Conservation (phyloP, 441 rosid species). For the Monsonia emarginata region DNA sequence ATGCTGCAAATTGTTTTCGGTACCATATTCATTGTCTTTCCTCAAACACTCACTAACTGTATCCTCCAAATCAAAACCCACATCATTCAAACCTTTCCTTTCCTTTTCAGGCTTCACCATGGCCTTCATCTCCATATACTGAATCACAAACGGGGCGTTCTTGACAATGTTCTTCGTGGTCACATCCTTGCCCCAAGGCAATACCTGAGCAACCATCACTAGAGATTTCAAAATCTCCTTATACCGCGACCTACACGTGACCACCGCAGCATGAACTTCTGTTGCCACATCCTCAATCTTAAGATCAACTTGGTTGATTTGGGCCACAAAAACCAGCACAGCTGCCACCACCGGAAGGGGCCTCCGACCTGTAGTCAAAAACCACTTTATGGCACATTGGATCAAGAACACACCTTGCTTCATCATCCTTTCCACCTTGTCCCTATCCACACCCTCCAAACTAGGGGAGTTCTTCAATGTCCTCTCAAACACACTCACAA, state of each 20-base stretch:
- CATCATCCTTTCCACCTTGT: slow-evolving; percentile 33
- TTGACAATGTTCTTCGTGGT: slow-evolving; percentile 54
- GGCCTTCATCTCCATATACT: slow-evolving; percentile 65
- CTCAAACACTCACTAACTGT: slow-evolving; percentile 43
- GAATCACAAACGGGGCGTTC: slow-evolving; percentile 49
- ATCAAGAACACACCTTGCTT: slow-evolving; percentile 65
- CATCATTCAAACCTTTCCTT: slow-evolving; percentile 10
- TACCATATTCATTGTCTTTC: slow-evolving; percentile 28
- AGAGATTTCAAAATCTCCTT: slow-evolving; percentile 54
- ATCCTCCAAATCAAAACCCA: slow-evolving; percentile 35
- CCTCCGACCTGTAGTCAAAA: slow-evolving; percentile 58
- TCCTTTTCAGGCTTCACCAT: slow-evolving; percentile 28
- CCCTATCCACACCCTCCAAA: slow-evolving; percentile 28
- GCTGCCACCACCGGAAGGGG: slow-evolving; percentile 70
- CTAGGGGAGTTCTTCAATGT: slow-evolving; percentile 25
- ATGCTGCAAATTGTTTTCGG: slow-evolving; percentile 26
- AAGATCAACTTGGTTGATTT: slow-evolving; percentile 13
- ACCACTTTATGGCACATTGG: slow-evolving; percentile 73
- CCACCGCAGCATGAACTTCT: slow-evolving; percentile 29
- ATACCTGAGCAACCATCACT: slow-evolving; percentile 55
- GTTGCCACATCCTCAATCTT: slow-evolving; percentile 44
- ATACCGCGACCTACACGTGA: slow-evolving; percentile 43
- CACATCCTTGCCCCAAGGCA: slow-evolving; percentile 85
- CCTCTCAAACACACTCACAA: slow-evolving; percentile 41
- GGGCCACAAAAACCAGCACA: slow-evolving; percentile 48